Evolutionary conservation across 1,284 basidiomycete genomes (phyloP).

Genomic region (Coniferiporia sulphurascens): DNA sequence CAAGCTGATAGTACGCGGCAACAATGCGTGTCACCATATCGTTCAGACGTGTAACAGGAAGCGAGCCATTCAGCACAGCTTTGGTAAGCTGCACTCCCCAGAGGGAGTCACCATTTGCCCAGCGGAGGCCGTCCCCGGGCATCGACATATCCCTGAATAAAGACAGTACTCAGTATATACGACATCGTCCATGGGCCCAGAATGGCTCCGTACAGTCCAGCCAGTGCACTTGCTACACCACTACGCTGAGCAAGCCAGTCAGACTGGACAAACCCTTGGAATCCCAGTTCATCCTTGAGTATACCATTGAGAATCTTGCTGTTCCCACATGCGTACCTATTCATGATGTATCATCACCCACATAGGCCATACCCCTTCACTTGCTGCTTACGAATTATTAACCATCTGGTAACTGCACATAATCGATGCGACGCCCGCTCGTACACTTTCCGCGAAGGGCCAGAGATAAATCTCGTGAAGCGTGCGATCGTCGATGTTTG

Average conservation of each 20-base stretch:
- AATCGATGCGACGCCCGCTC: slow-evolving; percentile 41
- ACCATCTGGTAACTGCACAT: slow-evolving; percentile 47
- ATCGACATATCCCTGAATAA: slow-evolving; percentile 19
- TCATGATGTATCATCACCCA: not conserved
- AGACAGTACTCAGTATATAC: not conserved
- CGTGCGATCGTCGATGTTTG: slow-evolving; percentile 43
- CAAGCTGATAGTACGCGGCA: slow-evolving; percentile 38
- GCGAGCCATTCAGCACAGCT: slow-evolving; percentile 31
- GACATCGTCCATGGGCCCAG: not conserved
- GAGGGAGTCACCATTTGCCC: slow-evolving; percentile 18
- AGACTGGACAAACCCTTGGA: slow-evolving; percentile 27
- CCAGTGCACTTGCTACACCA: slow-evolving; percentile 17
- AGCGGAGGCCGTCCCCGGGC: slow-evolving; percentile 16
- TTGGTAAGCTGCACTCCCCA: slow-evolving; percentile 16
- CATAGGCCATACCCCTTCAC: not conserved
- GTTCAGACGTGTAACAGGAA: slow-evolving; percentile 31
- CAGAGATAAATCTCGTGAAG: slow-evolving; percentile 38
- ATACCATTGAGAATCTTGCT: slow-evolving; percentile 42
- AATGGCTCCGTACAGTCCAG: slow-evolving; percentile 11
- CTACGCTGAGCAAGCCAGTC: slow-evolving; percentile 26
- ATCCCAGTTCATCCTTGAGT: slow-evolving; percentile 41
- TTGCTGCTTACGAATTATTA: slow-evolving; percentile 38
- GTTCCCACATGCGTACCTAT: slow-evolving; percentile 40
- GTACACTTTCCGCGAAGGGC: slow-evolving; percentile 40
- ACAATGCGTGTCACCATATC: slow-evolving; percentile 31